Percentiles rank a stretch among this genome's conserved stretches.
phyloP scores from a whole-genome alignment of 2,329 filamentous ascomycete species.

The Fusarium nygamai region DNA sequence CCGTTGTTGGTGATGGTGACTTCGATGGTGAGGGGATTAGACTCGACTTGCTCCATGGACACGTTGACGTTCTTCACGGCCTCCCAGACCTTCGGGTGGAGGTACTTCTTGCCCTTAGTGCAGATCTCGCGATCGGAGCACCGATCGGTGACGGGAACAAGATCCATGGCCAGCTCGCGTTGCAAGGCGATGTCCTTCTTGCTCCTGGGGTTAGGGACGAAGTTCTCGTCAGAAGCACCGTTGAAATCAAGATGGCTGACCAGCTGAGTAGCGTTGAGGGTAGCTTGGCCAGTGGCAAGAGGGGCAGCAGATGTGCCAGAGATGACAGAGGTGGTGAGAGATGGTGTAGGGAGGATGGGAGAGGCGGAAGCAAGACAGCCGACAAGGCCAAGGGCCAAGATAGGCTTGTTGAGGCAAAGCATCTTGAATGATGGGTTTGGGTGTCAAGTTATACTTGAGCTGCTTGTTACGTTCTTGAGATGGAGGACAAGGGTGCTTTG shows the following conservation, averaged over 20 bases:
- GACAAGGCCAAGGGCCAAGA: neutral
- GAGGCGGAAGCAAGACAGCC: too few relatives aligned
- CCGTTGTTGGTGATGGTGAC: neutral
- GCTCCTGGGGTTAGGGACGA: neutral
- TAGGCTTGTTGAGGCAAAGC: neutral
- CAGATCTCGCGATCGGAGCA: neutral
- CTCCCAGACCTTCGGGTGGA: neutral
- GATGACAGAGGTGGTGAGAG: neutral
- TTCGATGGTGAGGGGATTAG: neutral
- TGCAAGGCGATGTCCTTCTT: neutral
- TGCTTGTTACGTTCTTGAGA: neutral
- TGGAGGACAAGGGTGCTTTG: neutral
- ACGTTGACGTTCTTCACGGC: neutral
- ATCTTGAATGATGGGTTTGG: neutral
- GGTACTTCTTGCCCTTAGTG: neutral
- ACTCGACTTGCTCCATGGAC: neutral
- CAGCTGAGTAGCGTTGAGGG: neutral
- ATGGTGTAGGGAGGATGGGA: neutral
- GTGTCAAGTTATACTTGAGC: neutral
- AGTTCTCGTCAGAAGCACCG: neutral
- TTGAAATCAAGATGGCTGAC: neutral
- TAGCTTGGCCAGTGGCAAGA: neutral
- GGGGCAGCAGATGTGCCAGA: neutral
- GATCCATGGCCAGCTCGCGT: neutral
- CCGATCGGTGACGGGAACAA: neutral